A percentile compares a stretch with the other conserved stretches of the same genome.
Conservation (phyloP, 2,329 filamentous ascomycete species). For the Zymoseptoria ardabiliae region DNA sequence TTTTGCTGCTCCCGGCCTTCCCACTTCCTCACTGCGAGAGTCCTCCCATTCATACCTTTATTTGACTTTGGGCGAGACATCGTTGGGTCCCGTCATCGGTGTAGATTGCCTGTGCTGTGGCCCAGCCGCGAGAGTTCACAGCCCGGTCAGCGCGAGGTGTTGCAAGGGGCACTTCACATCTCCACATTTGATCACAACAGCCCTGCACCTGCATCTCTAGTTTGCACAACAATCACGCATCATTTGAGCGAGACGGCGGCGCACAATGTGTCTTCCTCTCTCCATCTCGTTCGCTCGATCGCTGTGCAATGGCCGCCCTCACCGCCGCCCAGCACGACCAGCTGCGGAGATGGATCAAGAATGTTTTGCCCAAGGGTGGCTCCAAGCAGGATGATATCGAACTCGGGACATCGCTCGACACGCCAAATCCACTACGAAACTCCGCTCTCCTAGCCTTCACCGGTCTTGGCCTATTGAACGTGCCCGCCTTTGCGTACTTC, state of each 20-base stretch:
- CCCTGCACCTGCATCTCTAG: neutral
- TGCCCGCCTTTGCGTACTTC: neutral
- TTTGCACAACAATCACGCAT: neutral
- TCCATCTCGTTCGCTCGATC: neutral
- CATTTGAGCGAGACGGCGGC: neutral
- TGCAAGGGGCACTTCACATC: neutral
- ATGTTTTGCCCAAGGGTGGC: neutral
- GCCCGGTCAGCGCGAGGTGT: too few relatives aligned
- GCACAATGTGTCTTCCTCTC: neutral
- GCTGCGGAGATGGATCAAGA: neutral
- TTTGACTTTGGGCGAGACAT: too few relatives aligned
- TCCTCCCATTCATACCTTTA: too few relatives aligned
- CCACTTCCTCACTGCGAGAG: too few relatives aligned
- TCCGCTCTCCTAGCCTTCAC: conserved; percentile 1
- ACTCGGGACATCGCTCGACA: too few relatives aligned
- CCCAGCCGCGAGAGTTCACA: too few relatives aligned
- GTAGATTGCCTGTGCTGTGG: too few relatives aligned
- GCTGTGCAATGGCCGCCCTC: neutral
- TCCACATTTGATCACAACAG: neutral
- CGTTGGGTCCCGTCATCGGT: too few relatives aligned
- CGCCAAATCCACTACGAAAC: neutral
- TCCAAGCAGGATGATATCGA: neutral
- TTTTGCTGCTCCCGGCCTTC: too few relatives aligned
- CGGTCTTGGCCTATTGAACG: neutral
- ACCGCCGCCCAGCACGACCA: neutral